phyloP scores from a whole-genome alignment of 495 filamentous ascomycete species.

The Bryoglossum gracile region DNA sequence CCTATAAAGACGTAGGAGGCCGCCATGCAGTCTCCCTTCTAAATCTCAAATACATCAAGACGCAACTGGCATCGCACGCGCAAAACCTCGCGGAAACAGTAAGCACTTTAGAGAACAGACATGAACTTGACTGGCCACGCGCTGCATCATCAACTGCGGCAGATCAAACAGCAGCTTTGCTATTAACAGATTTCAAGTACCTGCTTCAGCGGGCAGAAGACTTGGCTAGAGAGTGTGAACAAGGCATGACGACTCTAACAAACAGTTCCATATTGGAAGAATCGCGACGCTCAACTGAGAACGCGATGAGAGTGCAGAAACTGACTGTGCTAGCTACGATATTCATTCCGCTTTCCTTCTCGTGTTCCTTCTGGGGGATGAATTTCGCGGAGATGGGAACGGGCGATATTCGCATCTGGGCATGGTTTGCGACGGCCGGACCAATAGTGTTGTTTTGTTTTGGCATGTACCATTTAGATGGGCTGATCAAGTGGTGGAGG shows the following conservation, averaged over 20 bases:
- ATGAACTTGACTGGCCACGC: no score
- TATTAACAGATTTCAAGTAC: constrained; percentile 26
- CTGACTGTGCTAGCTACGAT: constrained; percentile 27
- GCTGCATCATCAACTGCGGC: no score
- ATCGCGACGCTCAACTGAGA: constrained; percentile 26
- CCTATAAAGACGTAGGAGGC: no score
- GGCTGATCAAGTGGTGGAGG: no score
- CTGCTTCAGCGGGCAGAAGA: constrained; percentile 8
- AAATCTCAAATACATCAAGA: no score
- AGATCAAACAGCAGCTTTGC: no score
- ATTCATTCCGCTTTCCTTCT: constrained; percentile 16
- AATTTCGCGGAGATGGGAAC: constrained; percentile 30
- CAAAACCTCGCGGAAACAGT: no score
- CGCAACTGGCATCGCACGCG: no score
- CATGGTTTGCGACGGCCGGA: not conserved
- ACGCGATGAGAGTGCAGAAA: constrained; percentile 22
- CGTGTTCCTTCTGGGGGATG: constrained; percentile 32
- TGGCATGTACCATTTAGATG: no score
- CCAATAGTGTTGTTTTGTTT: not conserved
- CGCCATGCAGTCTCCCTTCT: no score
- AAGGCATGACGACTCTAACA: constrained; percentile 24
- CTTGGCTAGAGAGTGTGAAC: constrained; percentile 15
- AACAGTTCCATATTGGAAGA: constrained; percentile 25
- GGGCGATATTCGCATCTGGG: not conserved
- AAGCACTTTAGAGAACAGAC: no score